Evolutionary conservation across 202 grass and related monocot species (phyloP).

Genomic region (Elaeis oleifera): DNA sequence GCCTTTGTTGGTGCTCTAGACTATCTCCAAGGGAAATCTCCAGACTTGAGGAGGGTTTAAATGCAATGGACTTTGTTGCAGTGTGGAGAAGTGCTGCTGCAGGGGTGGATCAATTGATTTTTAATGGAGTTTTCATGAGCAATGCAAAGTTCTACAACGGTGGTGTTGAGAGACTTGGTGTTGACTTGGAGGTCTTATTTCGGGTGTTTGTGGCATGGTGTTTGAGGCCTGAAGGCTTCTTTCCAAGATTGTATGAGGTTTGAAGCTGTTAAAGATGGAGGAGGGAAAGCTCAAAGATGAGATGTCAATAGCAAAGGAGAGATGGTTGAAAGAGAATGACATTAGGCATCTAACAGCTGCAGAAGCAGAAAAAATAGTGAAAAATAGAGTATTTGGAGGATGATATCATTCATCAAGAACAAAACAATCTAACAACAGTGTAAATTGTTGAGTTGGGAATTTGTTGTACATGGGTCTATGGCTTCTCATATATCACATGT

Average conservation of each 20-base stretch:
- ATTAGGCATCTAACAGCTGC: conserved; percentile 46
- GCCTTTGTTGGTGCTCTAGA: conserved; percentile 52
- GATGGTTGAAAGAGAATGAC: conserved; percentile 39
- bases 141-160: conserved; percentile 41
- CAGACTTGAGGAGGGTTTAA: conserved; percentile 55
- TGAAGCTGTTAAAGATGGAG: conserved; percentile 51
- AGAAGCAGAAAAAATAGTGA: conserved; percentile 60
- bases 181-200: conserved; percentile 50
- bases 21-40: conserved; percentile 67
- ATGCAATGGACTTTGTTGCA: conserved; percentile 55
- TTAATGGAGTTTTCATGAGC: conserved; percentile 51
- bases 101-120: conserved; percentile 63
- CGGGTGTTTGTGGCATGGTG: conserved; percentile 78
- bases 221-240: conserved; percentile 82
- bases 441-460: too few relatives aligned
- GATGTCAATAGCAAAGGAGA: conserved; percentile 26
- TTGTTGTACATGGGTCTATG: too few relatives aligned
- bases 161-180: conserved; percentile 54
- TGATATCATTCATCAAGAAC: not conserved
- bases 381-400: conserved; percentile 38
- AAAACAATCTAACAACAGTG: too few relatives aligned
- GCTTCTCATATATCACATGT: too few relatives aligned
- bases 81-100: conserved; percentile 60
- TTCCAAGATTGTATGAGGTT: conserved; percentile 44
- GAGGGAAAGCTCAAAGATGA: conserved; percentile 39